phyloP scores from a whole-genome alignment of 768 basidiomycete genomes.

The Trichaptum fuscoviolaceum region DNA sequence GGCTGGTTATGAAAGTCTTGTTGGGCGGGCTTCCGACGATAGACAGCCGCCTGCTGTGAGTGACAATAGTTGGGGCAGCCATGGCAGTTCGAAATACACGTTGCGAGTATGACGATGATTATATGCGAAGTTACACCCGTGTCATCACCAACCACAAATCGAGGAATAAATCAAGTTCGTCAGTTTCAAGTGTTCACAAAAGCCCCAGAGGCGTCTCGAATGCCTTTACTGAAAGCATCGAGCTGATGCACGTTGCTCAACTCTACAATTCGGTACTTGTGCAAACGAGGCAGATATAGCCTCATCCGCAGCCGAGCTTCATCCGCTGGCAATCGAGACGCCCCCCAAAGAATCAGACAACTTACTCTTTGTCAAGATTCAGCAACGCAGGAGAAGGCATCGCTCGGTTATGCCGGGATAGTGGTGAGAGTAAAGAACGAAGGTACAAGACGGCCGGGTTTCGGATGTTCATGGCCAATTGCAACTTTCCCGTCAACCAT shows the following conservation, averaged over 20 bases:
- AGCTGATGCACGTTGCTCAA: neutral
- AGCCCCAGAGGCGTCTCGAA: neutral
- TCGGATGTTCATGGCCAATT: constrained; percentile 2
- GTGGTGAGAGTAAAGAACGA: neutral
- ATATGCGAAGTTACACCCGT: neutral
- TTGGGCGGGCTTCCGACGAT: neutral
- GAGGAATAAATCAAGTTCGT: neutral
- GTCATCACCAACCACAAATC: neutral
- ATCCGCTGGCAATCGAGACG: neutral
- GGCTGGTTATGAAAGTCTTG: neutral
- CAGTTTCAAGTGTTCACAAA: neutral
- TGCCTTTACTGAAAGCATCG: neutral
- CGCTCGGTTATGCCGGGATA: neutral
- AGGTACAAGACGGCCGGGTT: neutral
- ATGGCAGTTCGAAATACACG: neutral
- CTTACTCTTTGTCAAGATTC: constrained; percentile 3
- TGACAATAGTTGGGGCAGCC: neutral
- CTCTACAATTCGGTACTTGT: neutral
- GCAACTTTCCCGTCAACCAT: constrained; percentile 5
- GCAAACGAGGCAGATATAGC: neutral
- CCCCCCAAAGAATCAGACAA: neutral
- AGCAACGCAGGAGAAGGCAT: constrained; percentile 3
- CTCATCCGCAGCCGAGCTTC: neutral
- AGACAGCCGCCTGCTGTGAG: neutral
- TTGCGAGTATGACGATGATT: neutral